phyloP scores from a whole-genome alignment of 768 basidiomycete genomes.

The Rhizopogon vesiculosus region DNA sequence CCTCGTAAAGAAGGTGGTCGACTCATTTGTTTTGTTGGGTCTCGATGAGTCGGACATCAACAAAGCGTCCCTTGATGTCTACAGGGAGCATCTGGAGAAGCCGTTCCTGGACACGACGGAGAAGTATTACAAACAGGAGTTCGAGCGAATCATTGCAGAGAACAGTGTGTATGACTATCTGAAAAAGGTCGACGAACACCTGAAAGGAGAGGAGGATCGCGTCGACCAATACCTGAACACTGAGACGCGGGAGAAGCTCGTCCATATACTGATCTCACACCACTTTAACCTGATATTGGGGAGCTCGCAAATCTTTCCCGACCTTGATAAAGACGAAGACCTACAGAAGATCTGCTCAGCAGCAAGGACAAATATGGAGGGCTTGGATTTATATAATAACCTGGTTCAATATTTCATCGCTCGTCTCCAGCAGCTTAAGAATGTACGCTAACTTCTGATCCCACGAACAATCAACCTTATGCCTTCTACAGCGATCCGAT shows the following conservation, averaged over 20 bases:
- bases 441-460: constrained; percentile 41
- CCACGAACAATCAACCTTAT: neutral
- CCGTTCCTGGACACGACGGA: constrained; percentile 89
- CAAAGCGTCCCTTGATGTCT: constrained; percentile 90
- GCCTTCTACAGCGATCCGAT: constrained; percentile 61
- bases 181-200: constrained; percentile 88
- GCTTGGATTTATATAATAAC: constrained; percentile 36
- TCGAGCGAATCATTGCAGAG: constrained; percentile 81
- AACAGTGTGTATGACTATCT: constrained; percentile 93
- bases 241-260: constrained; percentile 76
- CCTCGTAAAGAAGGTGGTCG: constrained; percentile 90
- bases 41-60: constrained; percentile 90
- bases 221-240: constrained; percentile 92
- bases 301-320: constrained; percentile 83
- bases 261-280: constrained; percentile 84
- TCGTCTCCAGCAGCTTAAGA: constrained; percentile 65
- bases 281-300: constrained; percentile 87
- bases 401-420: constrained; percentile 67
- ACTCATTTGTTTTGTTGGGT: constrained; percentile 92
- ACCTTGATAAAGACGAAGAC: constrained; percentile 93
- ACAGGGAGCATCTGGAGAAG: constrained; percentile 84
- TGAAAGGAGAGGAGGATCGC: constrained; percentile 92
- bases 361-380: constrained; percentile 95
- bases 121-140: constrained; percentile 89
- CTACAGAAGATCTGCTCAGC: constrained; percentile 65